Evolutionary conservation across 2,329 filamentous ascomycete species (phyloP), one percentile per base, ranked within the genome.

Genomic region (Erysiphe neolycopersici): DNA sequence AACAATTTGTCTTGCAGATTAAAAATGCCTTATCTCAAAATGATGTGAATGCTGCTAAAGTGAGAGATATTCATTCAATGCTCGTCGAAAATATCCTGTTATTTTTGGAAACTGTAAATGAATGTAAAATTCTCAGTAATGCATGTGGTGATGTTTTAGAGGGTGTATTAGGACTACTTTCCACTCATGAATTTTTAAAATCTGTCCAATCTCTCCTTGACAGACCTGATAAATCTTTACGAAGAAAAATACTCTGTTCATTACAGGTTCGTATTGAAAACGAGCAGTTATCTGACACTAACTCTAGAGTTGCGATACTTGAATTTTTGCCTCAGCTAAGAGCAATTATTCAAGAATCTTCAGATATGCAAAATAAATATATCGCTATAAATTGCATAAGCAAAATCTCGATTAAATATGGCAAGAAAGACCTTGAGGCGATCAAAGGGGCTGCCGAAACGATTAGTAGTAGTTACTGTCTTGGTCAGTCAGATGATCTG

Each of bases 371-470:
- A 26, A 77, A 89, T 58, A 84, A 87, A 60, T 77, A 84, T 53
- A 83, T 81, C 11, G 81, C 85, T 1, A 76, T 98, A 48, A 75
- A 76, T 32, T 95, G 87, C 52, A 77, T 95, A 38, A 85, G 94
- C 61, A 81, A 82, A 59, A 91, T 98, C 48, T 73, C 81, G 2
- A 85, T 94, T 60, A 87, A 87, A 58, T 95, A 93, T 57, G 91
- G 89, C 51, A 91, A 89, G 64, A 91, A 85, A 58, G 81, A 93
- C 54, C 67, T 79, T 1, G 73, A 79, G 50, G 76, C 74, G 38
- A 79, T 93, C 38, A 67, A 79, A 22, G 70, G 71, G 4, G 79
- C 84, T 5, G 82, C 84, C 4, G 66, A 74, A 46, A 78, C 77
- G 1, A 78, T 98, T 52, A 75, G 80, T 33, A 75, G 84, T 37